Evolutionary conservation across 2,329 filamentous ascomycete species (phyloP).

Genomic region (Colletotrichum tamarilloi): DNA sequence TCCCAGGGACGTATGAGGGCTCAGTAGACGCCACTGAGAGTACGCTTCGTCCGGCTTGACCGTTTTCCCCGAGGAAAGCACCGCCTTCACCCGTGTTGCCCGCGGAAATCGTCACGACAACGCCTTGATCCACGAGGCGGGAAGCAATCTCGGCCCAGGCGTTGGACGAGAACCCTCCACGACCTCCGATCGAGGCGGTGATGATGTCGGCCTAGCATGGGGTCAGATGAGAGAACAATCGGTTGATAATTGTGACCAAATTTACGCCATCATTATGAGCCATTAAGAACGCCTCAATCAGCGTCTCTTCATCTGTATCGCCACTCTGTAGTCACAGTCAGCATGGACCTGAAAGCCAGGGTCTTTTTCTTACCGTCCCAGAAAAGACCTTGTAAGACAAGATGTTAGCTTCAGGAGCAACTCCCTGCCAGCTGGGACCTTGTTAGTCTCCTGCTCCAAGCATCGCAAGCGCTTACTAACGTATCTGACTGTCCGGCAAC

Average conservation of each 20-base stretch:
- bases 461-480: not conserved
- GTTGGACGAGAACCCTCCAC: constrained; percentile 40
- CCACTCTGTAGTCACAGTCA: constrained; percentile 6
- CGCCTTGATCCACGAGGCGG: constrained; percentile 52
- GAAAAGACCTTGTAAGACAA: constrained; percentile 46
- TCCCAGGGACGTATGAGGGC: constrained; percentile 31
- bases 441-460: no score
- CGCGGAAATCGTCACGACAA: constrained; percentile 52
- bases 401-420: constrained; percentile 44
- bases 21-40: constrained; percentile 56
- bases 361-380: not conserved
- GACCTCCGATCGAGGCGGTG: constrained; percentile 46
- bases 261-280: constrained; percentile 43
- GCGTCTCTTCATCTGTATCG: constrained; percentile 41
- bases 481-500: constrained; percentile 36
- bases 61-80: constrained; percentile 51
- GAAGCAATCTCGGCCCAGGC: constrained; percentile 49
- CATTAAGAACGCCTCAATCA: constrained; percentile 45
- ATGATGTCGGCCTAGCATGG: constrained; percentile 43
- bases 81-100: constrained; percentile 55
- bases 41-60: constrained; percentile 52
- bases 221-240: not conserved
- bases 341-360: not conserved
- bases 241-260: rapidly evolving
- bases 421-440: constrained; percentile 34